A percentile compares a stretch with the other conserved stretches of the same genome.
phyloP scores from a whole-genome alignment of 1,284 basidiomycete genomes.

The Melampsora occidentalis region DNA sequence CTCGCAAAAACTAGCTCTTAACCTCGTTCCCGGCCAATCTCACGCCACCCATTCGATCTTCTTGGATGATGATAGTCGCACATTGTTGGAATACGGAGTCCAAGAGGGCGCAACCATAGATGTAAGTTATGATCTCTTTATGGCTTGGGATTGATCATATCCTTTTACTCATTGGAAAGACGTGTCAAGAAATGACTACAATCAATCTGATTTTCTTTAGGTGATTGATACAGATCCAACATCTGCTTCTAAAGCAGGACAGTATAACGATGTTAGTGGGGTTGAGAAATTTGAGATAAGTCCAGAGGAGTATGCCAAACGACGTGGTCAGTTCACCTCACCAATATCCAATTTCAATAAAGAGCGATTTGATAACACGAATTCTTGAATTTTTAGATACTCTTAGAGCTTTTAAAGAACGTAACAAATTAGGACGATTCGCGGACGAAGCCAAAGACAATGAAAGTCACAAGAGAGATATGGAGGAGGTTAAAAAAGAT shows the following conservation, averaged over 20 bases:
- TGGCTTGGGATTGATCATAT: neutral
- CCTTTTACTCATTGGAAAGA: neutral
- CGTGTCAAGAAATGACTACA: neutral
- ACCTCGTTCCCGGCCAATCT: slow-evolving; percentile 15
- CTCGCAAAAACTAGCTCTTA: slow-evolving; percentile 26
- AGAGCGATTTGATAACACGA: neutral
- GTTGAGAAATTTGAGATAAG: slow-evolving; percentile 92
- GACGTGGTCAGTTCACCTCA: slow-evolving; percentile 61
- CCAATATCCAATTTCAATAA: slow-evolving; percentile 37
- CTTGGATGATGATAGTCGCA: slow-evolving; percentile 15
- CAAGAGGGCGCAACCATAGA: slow-evolving; percentile 36
- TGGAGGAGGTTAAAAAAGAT: slow-evolving; percentile 45
- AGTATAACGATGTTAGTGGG: slow-evolving; percentile 75
- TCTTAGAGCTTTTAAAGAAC: slow-evolving; percentile 83
- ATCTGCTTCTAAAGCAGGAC: slow-evolving; percentile 56
- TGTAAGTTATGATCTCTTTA: slow-evolving; percentile 10
- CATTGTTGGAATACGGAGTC: slow-evolving; percentile 23
- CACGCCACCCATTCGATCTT: slow-evolving; percentile 6
- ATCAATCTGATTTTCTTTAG: slow-evolving; percentile 1
- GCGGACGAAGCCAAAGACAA: slow-evolving; percentile 54
- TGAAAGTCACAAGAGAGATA: neutral
- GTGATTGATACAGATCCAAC: slow-evolving; percentile 12
- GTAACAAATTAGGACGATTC: slow-evolving; percentile 84
- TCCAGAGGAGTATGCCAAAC: slow-evolving; percentile 73
- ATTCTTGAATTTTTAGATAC: slow-evolving; percentile 63